A percentile compares a stretch with the other conserved stretches of the same genome.
These are phyloP conservation scores for Boletus huronensis DNA, from an alignment of 768 basidiomycete genomes.

Conservation along the genomic window DNA sequence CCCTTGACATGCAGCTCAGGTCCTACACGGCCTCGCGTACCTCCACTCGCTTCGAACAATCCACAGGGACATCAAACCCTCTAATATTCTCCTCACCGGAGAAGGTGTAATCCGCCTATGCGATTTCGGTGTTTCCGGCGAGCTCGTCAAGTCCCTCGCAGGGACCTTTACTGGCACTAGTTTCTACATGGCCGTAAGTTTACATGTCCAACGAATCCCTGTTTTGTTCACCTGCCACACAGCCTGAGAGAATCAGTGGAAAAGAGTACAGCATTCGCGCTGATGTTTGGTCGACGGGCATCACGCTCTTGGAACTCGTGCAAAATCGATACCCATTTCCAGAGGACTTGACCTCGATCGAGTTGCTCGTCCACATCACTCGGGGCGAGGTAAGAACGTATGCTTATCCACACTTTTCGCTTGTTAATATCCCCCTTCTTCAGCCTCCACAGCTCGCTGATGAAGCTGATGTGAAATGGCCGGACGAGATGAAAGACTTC, in stretches of 20 bases:
- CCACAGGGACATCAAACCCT: slow-evolving; percentile 94
- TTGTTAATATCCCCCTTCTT: slow-evolving; percentile 13
- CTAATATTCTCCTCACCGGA: slow-evolving; percentile 85
- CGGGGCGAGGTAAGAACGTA: slow-evolving; percentile 58
- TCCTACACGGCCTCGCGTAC: slow-evolving; percentile 90
- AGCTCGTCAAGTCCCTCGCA: slow-evolving; percentile 86
- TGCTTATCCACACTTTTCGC: slow-evolving; percentile 2
- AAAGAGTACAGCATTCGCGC: slow-evolving; percentile 90
- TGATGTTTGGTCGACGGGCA: slow-evolving; percentile 97
- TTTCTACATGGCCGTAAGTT: slow-evolving; percentile 96
- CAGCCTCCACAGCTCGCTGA: slow-evolving; percentile 84
- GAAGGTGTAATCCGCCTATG: slow-evolving; percentile 89
- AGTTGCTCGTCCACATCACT: slow-evolving; percentile 88
- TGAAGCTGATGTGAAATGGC: slow-evolving; percentile 64
- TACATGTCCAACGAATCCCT: not conserved
- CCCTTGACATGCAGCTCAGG: slow-evolving; percentile 38
- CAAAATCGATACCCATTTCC: slow-evolving; percentile 96
- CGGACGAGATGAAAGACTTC: slow-evolving; percentile 87
- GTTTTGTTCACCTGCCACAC: slow-evolving; percentile 10
- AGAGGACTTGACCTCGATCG: slow-evolving; percentile 87
- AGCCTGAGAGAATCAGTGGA: slow-evolving; percentile 95
- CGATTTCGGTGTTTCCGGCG: slow-evolving; percentile 98
- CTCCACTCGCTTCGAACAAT: slow-evolving; percentile 90
- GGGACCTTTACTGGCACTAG: slow-evolving; percentile 98
- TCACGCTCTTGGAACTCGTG: slow-evolving; percentile 90